A percentile compares a stretch with the other conserved stretches of the same genome.
Conservation (phyloP, 495 filamentous ascomycete genomes). For the Podospora comata region DNA sequence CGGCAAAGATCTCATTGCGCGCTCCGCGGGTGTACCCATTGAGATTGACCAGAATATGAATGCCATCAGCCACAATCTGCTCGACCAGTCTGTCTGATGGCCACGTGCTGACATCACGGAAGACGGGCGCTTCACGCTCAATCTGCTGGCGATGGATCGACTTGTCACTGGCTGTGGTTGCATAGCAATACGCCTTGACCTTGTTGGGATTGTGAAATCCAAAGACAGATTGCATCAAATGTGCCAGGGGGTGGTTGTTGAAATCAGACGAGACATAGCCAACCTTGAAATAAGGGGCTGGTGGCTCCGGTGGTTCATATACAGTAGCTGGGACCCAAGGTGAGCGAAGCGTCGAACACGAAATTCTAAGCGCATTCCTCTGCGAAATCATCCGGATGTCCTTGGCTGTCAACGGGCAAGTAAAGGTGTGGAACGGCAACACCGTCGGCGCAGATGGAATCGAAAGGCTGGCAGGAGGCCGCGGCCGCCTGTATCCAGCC, state of each 20-base stretch:
- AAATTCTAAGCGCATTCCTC: conserved; percentile 90
- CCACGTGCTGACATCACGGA: conserved; percentile 86
- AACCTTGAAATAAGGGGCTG: conserved; percentile 77
- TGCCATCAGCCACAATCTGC: conserved; percentile 87
- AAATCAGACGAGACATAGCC: conserved; percentile 98
- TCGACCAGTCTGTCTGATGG: conserved; percentile 78
- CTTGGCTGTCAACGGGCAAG: conserved; percentile 86
- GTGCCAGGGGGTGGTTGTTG: conserved; percentile 96
- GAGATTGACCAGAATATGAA: conserved; percentile 95
- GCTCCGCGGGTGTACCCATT: conserved; percentile 97
- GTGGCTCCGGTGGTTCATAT: conserved; percentile 79
- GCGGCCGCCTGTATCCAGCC: conserved; percentile 67
- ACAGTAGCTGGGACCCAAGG: conserved; percentile 82
- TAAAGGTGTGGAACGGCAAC: conserved; percentile 98
- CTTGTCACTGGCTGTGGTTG: conserved; percentile 89
- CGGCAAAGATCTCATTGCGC: conserved; percentile 96
- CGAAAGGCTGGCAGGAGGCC: conserved; percentile 68
- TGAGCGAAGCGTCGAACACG: conserved; percentile 77
- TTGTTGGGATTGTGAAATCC: conserved; percentile 73
- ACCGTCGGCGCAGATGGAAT: conserved; percentile 92
- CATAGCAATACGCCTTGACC: conserved; percentile 89
- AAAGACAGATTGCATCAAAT: conserved; percentile 99
- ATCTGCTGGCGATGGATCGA: conserved; percentile 93
- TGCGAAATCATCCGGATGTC: conserved; percentile 95
- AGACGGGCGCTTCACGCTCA: conserved; percentile 88